These are phyloP conservation scores for Scutellaria barbata DNA, from an alignment of 257 asterid species.

Conservation along the genomic window DNA sequence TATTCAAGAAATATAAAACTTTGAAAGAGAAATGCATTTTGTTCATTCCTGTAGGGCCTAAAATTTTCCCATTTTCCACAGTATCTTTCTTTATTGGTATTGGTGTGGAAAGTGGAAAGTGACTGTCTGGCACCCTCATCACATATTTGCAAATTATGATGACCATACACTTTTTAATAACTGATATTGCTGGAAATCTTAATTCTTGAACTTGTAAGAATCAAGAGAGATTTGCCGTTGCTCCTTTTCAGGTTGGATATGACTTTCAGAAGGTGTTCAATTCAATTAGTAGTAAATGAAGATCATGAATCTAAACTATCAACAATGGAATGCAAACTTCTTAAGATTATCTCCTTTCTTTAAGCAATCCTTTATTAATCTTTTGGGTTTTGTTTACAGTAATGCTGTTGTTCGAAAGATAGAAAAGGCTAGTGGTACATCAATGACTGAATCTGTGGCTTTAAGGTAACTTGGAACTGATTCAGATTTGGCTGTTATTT, in stretches of 20 bases:
- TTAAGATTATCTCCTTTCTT: neutral
- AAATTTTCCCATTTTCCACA: too few relatives aligned
- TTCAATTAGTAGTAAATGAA: too few relatives aligned
- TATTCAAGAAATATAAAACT: constrained; percentile 14
- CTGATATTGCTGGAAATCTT: neutral
- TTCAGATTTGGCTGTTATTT: neutral
- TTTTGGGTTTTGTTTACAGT: constrained; percentile 48
- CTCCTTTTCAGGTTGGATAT: neutral
- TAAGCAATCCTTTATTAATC: constrained; percentile 20
- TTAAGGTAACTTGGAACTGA: constrained; percentile 53
- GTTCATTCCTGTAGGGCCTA: neutral
- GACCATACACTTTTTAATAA: too few relatives aligned
- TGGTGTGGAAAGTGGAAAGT: neutral
- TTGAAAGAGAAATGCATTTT: neutral
- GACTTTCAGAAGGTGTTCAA: too few relatives aligned
- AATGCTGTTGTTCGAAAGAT: constrained; percentile 70
- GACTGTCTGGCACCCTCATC: too few relatives aligned
- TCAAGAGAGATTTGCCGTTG: neutral
- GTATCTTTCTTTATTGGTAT: neutral
- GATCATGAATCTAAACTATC: neutral
- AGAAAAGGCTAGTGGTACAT: constrained; percentile 53
- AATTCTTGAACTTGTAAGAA: neutral
- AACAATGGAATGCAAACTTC: neutral
- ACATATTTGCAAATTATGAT: too few relatives aligned
- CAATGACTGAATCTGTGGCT: constrained; percentile 56